Evolutionary conservation across 345 rosid species (phyloP), one percentile per base, ranked within the genome.

Genomic region (Populus davidiana): DNA sequence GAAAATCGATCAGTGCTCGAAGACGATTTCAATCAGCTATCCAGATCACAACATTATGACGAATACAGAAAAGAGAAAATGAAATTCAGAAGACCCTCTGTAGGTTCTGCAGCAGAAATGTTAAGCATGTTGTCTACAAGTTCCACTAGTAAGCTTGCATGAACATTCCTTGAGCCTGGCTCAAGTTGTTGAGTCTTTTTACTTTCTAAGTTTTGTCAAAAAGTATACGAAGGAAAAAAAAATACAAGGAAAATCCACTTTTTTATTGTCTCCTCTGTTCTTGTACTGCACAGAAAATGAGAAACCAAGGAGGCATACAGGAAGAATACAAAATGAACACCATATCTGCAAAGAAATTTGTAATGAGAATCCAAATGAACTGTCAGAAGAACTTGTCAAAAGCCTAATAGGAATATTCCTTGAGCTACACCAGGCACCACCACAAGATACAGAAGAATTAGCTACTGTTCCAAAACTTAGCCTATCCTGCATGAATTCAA

Each of bases 361-460:
- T 69, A 70, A 54, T 72, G 91, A 88, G 54, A 88, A 88, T 47
- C 97, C 97, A 11, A 94, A 93, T 66, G 84, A 81, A 74, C 86
- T 94, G 70, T 90, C 97, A 6, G 94, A 93, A 85, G 90, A 94
- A 65, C 86, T 94, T 67, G 80, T 91, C 67, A 87, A 78, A 82
- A 89, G 94, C 84, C 85, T 94, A 38, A 88, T 93, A 76, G 84
- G 84, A 75, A 88, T 91, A 72, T 92, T 86, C 82, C 90, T 94
- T 25, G 90, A 90, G 81, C 86, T 91, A 21, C 91, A 91, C 77
- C 86, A 83, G 14, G 81, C 78, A 72, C 71, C 78, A 71, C 71
- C 81, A 52, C 86, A 82, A 6, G 81, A 82, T 36, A 82, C 77
- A 49, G 91, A 79, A 59, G 86, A 79, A 76, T 72, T 77, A 13